Evolutionary conservation across 2,329 filamentous ascomycete species (phyloP), one percentile per base, ranked within the genome.

Genomic region (Chrysosporium queenslandicum): DNA sequence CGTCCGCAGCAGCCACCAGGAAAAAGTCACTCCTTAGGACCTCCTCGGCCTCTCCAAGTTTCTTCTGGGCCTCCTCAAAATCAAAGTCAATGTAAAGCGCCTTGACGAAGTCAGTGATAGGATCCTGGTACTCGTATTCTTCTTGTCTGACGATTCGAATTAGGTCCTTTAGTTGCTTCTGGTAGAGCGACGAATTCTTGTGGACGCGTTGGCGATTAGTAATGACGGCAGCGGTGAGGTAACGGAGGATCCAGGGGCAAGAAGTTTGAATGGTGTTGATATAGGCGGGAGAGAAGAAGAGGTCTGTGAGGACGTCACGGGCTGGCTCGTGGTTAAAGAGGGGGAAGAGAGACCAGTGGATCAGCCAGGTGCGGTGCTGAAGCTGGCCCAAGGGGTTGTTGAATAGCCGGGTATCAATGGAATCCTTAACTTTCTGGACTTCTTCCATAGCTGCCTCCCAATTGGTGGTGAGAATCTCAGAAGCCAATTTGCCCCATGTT

Each of bases 201-300:
- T 89, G 84, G 41, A 81, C 79, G 59, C 88, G 85, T 68, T 77
- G 83, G 56, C 88, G 87, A 75, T 91, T 92, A 57, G 90, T 95
- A 71, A 98, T 94, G 64, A 98, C 91, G 60, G 91, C 87, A 46
- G 89, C 90, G 55, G 89, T 83, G 54, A 98, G 80, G 73, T 98
- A 98, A 62, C 92, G 85, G 64, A 98, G 79, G 58, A 95, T 83
- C 92, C 92, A 98, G 5, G 92, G 91, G 77, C 89, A 96, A 64
- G 83, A 86, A 55, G 92, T 96, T 79, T 98, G 92, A 70, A 98
- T 96, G 63, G 91, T 97, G 81, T 97, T 98, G 82, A 98, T 98
- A 79, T 88, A 98, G 63, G 88, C 81, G 59, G 90, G 86, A 58
- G 86, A 94, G 81, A 98, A 97, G 79, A 96, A 92, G 69, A 97